Percentiles rank a stretch among this genome's conserved stretches.
Evolutionary conservation across 2,329 filamentous ascomycete genomes (phyloP).

Genomic region (Colletotrichum siamense): DNA sequence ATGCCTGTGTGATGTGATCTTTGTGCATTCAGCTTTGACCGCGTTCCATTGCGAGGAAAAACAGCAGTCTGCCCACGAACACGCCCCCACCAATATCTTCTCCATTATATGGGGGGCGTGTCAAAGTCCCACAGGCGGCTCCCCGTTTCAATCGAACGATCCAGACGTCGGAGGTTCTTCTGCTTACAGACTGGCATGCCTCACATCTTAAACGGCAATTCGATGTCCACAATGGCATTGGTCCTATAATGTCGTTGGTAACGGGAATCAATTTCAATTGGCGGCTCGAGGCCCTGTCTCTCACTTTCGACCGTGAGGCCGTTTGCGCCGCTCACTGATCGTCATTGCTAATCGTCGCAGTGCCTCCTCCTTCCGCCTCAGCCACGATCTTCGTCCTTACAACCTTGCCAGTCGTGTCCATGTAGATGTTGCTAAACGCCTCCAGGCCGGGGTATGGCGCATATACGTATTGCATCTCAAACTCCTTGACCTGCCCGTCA

Average conservation of each 20-base stretch:
- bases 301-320: background rate
- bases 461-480: constrained; percentile 60
- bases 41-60: background rate
- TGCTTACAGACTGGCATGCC: constrained; percentile 1
- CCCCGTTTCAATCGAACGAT: background rate
- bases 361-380: constrained; percentile 57
- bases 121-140: background rate
- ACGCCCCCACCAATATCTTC: background rate
- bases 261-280: background rate
- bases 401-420: constrained; percentile 51
- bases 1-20: background rate
- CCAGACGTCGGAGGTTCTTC: constrained; percentile 10
- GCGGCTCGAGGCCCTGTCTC: background rate
- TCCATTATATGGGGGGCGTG: background rate
- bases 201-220: background rate
- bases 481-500: constrained; percentile 48
- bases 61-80: background rate
- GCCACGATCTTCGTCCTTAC: constrained; percentile 56
- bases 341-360: constrained; percentile 53
- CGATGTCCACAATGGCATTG: background rate
- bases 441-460: constrained; percentile 53
- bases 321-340: constrained; percentile 2
- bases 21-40: background rate
- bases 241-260: background rate
- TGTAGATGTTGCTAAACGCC: constrained; percentile 52